Conservation (phyloP, 2,329 filamentous ascomycete genomes). For the Chrysoporthe deuterocubensis region DNA sequence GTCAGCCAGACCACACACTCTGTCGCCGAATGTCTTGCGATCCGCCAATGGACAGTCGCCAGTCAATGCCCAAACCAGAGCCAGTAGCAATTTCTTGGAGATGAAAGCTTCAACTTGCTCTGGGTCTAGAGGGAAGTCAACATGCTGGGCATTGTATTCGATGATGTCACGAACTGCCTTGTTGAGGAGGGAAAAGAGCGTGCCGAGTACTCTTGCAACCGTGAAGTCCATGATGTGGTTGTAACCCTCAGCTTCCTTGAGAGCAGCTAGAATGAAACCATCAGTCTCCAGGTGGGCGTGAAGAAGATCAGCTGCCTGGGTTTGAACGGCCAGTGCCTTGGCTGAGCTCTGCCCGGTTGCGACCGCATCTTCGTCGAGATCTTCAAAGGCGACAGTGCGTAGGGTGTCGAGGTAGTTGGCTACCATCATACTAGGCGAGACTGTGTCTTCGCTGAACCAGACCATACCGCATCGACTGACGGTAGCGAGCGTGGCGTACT, state of each 20-base stretch:
- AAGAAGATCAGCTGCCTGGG: slow-evolving; percentile 78
- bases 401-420: slow-evolving; percentile 86
- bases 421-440: slow-evolving; percentile 91
- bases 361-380: slow-evolving; percentile 90
- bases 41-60: slow-evolving; percentile 91
- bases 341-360: slow-evolving; percentile 75
- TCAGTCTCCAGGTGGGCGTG: slow-evolving; percentile 76
- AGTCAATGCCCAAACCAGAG: slow-evolving; percentile 92
- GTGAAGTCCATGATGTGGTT: slow-evolving; percentile 99
- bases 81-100: slow-evolving; percentile 91
- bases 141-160: slow-evolving; percentile 93
- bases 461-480: slow-evolving; percentile 99
- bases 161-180: slow-evolving; percentile 90
- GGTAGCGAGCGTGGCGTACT: slow-evolving; percentile 97
- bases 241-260: slow-evolving; percentile 76
- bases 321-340: slow-evolving; percentile 79
- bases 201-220: slow-evolving; percentile 84
- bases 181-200: slow-evolving; percentile 92
- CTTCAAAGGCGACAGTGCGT: slow-evolving; percentile 84
- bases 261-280: slow-evolving; percentile 77
- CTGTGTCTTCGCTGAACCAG: slow-evolving; percentile 98
- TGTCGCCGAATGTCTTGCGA: slow-evolving; percentile 87
- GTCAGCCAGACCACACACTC: slow-evolving; percentile 78
- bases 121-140: slow-evolving; percentile 88
- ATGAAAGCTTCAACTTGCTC: slow-evolving; percentile 90